Base-by-base conservation (phyloP, 345 rosid genomes). In the Eucalyptus sp. region DNA sequence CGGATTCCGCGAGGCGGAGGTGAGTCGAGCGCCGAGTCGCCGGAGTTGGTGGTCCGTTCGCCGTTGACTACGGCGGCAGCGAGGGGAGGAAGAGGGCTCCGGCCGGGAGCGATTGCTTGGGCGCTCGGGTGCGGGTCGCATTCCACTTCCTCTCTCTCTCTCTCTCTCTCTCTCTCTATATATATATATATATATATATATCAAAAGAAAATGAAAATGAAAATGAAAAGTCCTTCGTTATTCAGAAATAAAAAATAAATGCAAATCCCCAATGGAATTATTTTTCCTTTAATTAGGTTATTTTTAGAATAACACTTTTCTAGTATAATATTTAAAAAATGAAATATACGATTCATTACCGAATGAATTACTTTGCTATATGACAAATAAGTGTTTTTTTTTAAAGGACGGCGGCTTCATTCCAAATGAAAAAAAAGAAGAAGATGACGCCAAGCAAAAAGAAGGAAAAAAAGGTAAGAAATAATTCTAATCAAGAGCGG, bases 371-470 rank as follows among this genome's bases (percentile, higher is more conserved):
- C 1, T 62, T 62, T 13, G 68, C 31, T 29, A 62, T 62, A n/a
- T 13, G 33, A n/a, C 68, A 29, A 27, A 6, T 0, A 11, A 60
- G 1, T 62, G 4, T 13, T 1, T 6, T 62, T 13, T 27, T 62
- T 62, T 29, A 29, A 6, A 29, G 68, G 68, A 62, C 68, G 0
- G 17, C 0, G 29, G 33, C 71, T 62, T 62, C 31, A 0, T 29
- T 62, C 33, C 71, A 13, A 29, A 62, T 54, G 2, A 54, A 3
- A 0, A 0, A 13, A 14, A 62, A 62, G 1, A 62, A 62, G 0
- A 60, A 0, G 66, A 27, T 6, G 33, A 62, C 0, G 0, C 71
- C 0, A 13, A 29, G 29, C 71, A 29, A 62, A 62, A 13, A 0
- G 16, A 13, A 62, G 6, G 5, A 43, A 6, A 5, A 13, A 29